phyloP scores from a whole-genome alignment of 306 rosid genomes.

The Quillaja saponaria region DNA sequence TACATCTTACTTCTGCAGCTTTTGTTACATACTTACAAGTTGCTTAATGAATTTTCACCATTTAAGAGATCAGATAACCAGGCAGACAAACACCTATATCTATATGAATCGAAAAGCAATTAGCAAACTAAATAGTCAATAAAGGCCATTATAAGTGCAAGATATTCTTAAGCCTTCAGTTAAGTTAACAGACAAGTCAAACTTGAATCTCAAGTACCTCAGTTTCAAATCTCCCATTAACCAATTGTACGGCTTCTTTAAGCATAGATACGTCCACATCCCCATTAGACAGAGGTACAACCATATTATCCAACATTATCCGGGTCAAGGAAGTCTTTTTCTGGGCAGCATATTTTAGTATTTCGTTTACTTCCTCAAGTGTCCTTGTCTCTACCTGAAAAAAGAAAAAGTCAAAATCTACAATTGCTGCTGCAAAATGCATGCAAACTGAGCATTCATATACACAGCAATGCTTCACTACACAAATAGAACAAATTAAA shows the following conservation, averaged over 20 bases:
- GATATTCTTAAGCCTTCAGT: constrained; percentile 13
- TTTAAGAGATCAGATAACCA: not conserved
- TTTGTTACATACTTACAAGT: not conserved
- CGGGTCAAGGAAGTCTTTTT: constrained; percentile 75
- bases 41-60: not conserved
- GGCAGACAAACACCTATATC: constrained; percentile 20
- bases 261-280: constrained; percentile 84
- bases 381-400: constrained; percentile 93
- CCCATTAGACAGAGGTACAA: constrained; percentile 69
- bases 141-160: constrained; percentile 18
- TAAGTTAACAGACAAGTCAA: constrained; percentile 7
- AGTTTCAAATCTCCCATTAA: constrained; percentile 76
- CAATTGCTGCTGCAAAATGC: constrained; percentile 8
- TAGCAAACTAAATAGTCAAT: too few relatives aligned
- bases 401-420: constrained; percentile 24
- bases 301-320: constrained; percentile 98
- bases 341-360: constrained; percentile 63
- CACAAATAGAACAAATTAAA: not conserved
- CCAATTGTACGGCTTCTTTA: constrained; percentile 69
- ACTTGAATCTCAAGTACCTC: constrained; percentile 53
- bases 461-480: not conserved
- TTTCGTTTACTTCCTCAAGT: constrained; percentile 75
- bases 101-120: too few relatives aligned
- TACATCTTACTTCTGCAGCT: not conserved
- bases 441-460: constrained; percentile 2